Evolutionary conservation across 805 yeast species (phyloP).

Genomic region (Priceomyces medius): DNA sequence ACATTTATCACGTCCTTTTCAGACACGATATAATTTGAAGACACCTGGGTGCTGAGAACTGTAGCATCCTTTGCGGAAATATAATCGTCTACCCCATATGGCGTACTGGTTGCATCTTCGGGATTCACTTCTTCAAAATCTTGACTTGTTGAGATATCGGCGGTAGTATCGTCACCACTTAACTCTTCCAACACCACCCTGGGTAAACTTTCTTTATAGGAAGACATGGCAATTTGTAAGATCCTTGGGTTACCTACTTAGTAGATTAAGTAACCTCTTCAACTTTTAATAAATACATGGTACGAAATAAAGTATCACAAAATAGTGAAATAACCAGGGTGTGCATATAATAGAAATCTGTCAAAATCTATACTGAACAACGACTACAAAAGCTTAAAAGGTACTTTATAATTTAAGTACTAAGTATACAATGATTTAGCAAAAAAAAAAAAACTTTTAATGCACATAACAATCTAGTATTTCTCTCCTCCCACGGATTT

Average conservation of each 20-base stretch:
- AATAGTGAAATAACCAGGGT: too few species aligned
- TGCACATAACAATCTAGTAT: not conserved
- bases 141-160: not conserved
- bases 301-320: too few species aligned
- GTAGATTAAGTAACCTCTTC: too few species aligned
- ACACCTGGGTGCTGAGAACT: constrained; percentile 23
- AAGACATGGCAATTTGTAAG: not conserved
- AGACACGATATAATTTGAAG: constrained; percentile 31
- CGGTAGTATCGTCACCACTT: constrained; percentile 1
- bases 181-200: not conserved
- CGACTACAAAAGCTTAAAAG: too few species aligned
- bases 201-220: not conserved
- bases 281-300: too few species aligned
- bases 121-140: not conserved
- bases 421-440: too few species aligned
- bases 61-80: constrained; percentile 16
- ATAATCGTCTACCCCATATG: not conserved
- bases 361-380: too few species aligned
- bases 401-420: too few species aligned
- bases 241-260: too few species aligned
- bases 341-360: too few species aligned
- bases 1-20: constrained; percentile 27
- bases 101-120: not conserved
- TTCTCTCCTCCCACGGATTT: constrained; percentile 55
- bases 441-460: too few species aligned